A percentile compares a stretch with the other conserved stretches of the same genome.
These are phyloP conservation scores for Synura sp. DNA, from an alignment of 352 stramenopile genomes.

Conservation along the genomic window DNA sequence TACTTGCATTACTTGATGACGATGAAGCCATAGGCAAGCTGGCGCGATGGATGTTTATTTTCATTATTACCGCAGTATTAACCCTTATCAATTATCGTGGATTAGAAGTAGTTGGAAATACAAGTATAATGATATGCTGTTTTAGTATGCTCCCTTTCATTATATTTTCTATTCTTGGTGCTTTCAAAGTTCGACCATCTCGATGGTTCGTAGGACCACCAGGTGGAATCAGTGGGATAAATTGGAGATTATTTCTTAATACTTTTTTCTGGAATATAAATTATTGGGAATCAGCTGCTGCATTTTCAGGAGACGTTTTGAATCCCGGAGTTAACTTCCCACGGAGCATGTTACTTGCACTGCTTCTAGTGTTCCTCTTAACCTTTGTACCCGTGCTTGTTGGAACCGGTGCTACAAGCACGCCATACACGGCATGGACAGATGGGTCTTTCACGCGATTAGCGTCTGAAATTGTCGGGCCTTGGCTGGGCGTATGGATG, in stretches of 20 bases:
- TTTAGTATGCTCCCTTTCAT: slow-evolving; percentile 84
- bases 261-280: slow-evolving; percentile 95
- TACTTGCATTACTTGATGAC: slow-evolving; percentile 39
- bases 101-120: slow-evolving; percentile 75
- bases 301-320: slow-evolving; percentile 82
- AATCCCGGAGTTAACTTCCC: slow-evolving; percentile 71
- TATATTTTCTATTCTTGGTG: slow-evolving; percentile 65
- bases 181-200: slow-evolving; percentile 56
- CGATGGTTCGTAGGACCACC: slow-evolving; percentile 58
- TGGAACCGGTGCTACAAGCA: slow-evolving; percentile 70
- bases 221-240: slow-evolving; percentile 51
- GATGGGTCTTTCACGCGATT: slow-evolving; percentile 85
- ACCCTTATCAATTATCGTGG: slow-evolving; percentile 66
- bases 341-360: slow-evolving; percentile 69
- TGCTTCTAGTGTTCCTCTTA: slow-evolving; percentile 70
- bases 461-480: slow-evolving; percentile 68
- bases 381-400: slow-evolving; percentile 84
- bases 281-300: slow-evolving; percentile 82
- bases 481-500: slow-evolving; percentile 77
- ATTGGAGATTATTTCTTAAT: slow-evolving; percentile 82
- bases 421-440: slow-evolving; percentile 70
- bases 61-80: slow-evolving; percentile 54
- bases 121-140: slow-evolving; percentile 70
- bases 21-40: slow-evolving; percentile 48
- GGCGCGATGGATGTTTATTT: slow-evolving; percentile 45